These are phyloP conservation scores for Styphnolobium japonicum DNA, from an alignment of 306 rosid species.

Conservation along the genomic window DNA sequence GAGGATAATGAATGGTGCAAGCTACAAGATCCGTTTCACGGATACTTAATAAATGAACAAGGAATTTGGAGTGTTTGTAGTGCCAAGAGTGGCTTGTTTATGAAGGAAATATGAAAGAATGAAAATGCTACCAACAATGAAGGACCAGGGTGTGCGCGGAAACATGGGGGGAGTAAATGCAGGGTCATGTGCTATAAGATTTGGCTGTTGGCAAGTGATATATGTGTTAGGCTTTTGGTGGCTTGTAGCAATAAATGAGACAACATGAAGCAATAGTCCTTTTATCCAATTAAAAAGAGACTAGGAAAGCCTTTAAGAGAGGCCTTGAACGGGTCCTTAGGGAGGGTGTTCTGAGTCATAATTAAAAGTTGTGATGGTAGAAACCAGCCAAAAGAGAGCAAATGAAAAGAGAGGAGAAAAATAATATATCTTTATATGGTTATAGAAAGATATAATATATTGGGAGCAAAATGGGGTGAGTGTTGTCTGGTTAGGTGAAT, in stretches of 20 bases:
- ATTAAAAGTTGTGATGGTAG: not conserved
- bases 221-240: slow-evolving; percentile 19
- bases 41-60: slow-evolving; percentile 19
- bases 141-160: slow-evolving; percentile 34
- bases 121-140: slow-evolving; percentile 15
- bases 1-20: slow-evolving; percentile 19
- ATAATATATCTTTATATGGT: not conserved
- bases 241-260: slow-evolving; percentile 38
- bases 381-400: not conserved
- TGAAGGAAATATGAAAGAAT: slow-evolving; percentile 25
- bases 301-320: not conserved
- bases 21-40: not conserved
- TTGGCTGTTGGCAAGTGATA: slow-evolving; percentile 30
- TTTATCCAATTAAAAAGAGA: slow-evolving; percentile 2
- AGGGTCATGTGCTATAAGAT: slow-evolving; percentile 54
- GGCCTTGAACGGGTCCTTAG: slow-evolving; percentile 47
- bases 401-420: not conserved
- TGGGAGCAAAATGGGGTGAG: slow-evolving; percentile 16
- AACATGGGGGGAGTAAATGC: slow-evolving; percentile 49
- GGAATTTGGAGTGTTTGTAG: slow-evolving; percentile 3
- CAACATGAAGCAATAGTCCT: slow-evolving; percentile 28
- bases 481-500: slow-evolving; percentile 45
- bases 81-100: slow-evolving; percentile 4
- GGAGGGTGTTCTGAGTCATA: slow-evolving; percentile 31
- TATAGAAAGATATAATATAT: not conserved